Base-by-base conservation (phyloP, 2,329 filamentous ascomycete species). In the Neopestalotiopsis clavispora region DNA sequence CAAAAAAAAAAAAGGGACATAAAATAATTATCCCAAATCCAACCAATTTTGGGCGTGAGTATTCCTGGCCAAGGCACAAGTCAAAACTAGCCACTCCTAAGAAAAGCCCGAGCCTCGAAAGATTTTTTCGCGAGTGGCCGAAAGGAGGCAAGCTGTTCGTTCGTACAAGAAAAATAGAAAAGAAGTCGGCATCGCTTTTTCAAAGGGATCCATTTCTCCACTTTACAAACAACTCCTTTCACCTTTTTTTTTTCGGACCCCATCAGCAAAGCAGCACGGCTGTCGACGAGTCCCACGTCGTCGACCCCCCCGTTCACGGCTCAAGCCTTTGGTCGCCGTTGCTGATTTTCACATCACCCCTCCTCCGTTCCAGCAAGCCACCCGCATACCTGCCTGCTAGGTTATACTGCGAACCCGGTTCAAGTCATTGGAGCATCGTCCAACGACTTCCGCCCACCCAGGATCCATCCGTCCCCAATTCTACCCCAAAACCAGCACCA, bases 391-490 rank as follows among this genome's bases (percentile, higher is more conserved):
- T 52, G n/a, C 60, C 67, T 32, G 63, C 63, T 62, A 62, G 65
- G 28, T 72, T 66, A 70, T 70, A 74, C 74, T 76, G n/a, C 20
- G n/a, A 32, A 72, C 73, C 74, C 70, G 73, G 69, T 73, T 77
- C 74, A 74, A 74, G 56, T 38, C 62, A 62, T 67, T 74, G 76
- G 76, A 75, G 74, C 76, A 76, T 79, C 77, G 77, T 23, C 77
- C 74, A 78, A 75, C 76, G 76, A 75, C 75, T 74, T 76, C 72
- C 72, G 73, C 75, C 74, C 72, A 74, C 74, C 73, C 45, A 52
- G 76, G 75, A 73, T 76, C 74, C 76, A 77, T 75, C 73, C 70
- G 75, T 75, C 77, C 77, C 76, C 77, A 77, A 78, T 75, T 77
- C 74, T 78, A 76, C 76, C 76, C 77, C 76, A 78, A 79, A 77